Conservation (phyloP, 768 basidiomycete genomes). For the Tulasnella sp. region DNA sequence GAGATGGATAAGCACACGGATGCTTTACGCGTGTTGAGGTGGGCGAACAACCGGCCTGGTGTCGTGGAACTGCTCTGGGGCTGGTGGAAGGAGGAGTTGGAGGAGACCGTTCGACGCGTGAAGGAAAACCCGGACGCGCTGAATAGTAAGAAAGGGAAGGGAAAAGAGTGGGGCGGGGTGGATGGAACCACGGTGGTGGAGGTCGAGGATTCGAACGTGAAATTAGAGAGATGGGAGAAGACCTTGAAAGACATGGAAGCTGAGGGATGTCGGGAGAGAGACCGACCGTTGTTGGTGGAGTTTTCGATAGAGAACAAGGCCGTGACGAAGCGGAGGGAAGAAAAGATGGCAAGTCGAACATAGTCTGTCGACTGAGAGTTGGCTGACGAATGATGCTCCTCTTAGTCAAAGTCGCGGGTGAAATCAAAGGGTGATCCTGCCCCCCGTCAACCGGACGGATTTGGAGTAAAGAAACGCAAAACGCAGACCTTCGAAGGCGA, state of each 20-base stretch:
- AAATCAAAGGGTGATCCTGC: background rate
- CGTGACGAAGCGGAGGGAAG: conserved; percentile 76
- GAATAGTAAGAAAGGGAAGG: conserved; percentile 44
- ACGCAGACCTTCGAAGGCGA: background rate
- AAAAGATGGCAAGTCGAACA: conserved; percentile 41
- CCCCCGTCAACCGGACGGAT: background rate
- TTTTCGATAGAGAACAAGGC: conserved; percentile 96
- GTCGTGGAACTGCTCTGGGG: conserved; percentile 65
- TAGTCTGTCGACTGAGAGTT: background rate
- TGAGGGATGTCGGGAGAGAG: conserved; percentile 42
- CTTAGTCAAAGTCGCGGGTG: background rate
- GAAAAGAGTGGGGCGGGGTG: conserved; percentile 49
- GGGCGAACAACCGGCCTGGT: conserved; percentile 88
- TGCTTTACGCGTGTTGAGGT: conserved; percentile 86
- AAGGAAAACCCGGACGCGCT: conserved; percentile 70
- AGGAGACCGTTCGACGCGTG: conserved; percentile 46
- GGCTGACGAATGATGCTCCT: background rate
- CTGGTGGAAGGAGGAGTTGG: conserved; percentile 84
- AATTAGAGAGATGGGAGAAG: conserved; percentile 62
- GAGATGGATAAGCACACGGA: conserved; percentile 89
- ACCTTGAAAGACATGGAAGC: conserved; percentile 50
- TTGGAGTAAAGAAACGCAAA: conserved; percentile 6
- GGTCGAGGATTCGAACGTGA: conserved; percentile 54
- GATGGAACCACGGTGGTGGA: conserved; percentile 46
- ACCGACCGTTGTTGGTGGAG: conserved; percentile 77